Base-by-base conservation (phyloP, 805 yeast genomes). In the Barnettozyma pratensis region DNA sequence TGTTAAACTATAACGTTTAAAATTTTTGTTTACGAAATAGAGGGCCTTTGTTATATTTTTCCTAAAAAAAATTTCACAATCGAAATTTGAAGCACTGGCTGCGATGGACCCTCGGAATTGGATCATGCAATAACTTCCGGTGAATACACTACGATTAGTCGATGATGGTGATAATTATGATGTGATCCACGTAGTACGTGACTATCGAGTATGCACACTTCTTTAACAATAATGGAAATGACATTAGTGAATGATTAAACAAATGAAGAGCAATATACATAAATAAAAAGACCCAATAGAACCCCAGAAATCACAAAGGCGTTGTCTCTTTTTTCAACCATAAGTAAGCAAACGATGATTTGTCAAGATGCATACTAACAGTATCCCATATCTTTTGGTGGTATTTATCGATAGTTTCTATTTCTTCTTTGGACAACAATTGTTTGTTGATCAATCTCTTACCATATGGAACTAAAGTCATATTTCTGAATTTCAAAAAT, bases 381-480 rank as follows among this genome's bases (percentile, higher is more conserved):
- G 71, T 75, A 4, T 72, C 62, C 74, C 85, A 77, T 25, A 90
- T 75, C 31, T 62, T 63, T 8, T 62, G 57, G 63, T 91, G 90
- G 62, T 86, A 90, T 1, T 61, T 57, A 61, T 94, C 82, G 51
- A 94, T 71, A 83, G 89, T 83, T 1, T 63, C 56, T 48, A 74
- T 74, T 66, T 92, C 97, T 14, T 79, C 83, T 0, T 54, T 51
- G 1, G 77, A 73, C 56, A 92, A 72, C 61, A 87, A 55, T 6
- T 58, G 54, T 7, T 57, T 63, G 61, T 90, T 87, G 50, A 91
- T 89, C 61, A 92, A 74, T 44, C 78, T 81, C 54, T 74, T 74
- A 64, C 96, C 88, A 66, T 86, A 85, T 19, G 99, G 99, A 25
- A 87, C 87, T 56, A 82, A 66, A 0, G 98, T 92, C 45, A 89